phyloP scores from a whole-genome alignment of 1,284 basidiomycete species.

The Ceratorhiza oryzae-sativae region DNA sequence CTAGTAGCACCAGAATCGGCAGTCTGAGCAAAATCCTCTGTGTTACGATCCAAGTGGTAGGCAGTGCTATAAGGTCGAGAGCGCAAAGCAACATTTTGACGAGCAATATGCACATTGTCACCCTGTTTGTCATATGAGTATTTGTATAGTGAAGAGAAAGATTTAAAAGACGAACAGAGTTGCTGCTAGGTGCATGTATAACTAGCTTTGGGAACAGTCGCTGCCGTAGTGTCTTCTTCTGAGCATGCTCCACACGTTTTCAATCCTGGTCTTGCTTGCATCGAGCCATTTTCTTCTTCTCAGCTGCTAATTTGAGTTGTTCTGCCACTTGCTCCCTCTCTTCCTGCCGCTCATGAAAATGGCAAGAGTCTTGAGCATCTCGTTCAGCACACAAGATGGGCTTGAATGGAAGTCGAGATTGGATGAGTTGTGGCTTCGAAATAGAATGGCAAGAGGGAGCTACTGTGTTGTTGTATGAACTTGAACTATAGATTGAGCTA shows the following conservation, averaged over 20 bases:
- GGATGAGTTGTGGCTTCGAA: background rate
- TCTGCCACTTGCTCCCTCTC: background rate
- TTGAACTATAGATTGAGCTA: background rate
- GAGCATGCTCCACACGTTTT: background rate
- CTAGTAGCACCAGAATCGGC: background rate
- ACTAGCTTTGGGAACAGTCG: background rate
- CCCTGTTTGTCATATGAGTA: background rate
- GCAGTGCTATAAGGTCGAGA: background rate
- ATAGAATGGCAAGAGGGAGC: background rate
- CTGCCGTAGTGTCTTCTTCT: background rate
- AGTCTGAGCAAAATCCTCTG: background rate
- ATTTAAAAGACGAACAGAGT: background rate
- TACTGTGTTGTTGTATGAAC: background rate
- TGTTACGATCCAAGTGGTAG: background rate
- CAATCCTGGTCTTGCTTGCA: background rate
- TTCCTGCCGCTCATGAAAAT: background rate
- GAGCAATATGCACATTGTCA: background rate
- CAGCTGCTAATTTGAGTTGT: background rate
- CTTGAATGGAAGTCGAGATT: slow-evolving; percentile 16
- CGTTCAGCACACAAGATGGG: background rate
- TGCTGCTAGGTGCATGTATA: background rate
- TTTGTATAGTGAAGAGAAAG: background rate
- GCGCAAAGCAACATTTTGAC: background rate
- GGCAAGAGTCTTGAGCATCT: background rate
- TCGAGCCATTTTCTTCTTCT: background rate